Evolutionary conservation across 2,329 filamentous ascomycete genomes (phyloP).

Genomic region (Pestalotiopsis sp.): DNA sequence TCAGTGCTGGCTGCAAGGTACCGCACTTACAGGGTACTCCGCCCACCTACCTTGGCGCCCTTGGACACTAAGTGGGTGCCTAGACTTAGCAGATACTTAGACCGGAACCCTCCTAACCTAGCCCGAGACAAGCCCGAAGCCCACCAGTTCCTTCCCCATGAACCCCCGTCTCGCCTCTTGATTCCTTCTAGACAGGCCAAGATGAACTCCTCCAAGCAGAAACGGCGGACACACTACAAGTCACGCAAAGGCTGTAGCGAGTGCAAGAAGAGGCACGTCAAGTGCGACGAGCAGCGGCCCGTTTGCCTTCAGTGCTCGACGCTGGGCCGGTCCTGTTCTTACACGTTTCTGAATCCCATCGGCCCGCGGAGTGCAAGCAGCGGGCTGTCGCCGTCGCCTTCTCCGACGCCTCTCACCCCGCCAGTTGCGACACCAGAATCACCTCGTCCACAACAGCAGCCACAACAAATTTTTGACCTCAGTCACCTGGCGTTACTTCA

Average conservation of each 20-base stretch:
- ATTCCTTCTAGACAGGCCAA: not conserved
- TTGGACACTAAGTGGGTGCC: too few relatives aligned
- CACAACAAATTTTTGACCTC: conserved; percentile 31
- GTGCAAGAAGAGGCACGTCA: conserved; percentile 23
- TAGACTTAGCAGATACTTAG: too few relatives aligned
- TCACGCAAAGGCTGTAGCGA: conserved; percentile 22
- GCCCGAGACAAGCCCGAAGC: not conserved
- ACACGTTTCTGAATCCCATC: conserved; percentile 9
- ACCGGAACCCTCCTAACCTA: too few relatives aligned
- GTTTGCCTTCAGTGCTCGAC: conserved; percentile 41
- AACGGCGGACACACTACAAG: conserved; percentile 12
- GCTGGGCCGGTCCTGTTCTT: conserved; percentile 38
- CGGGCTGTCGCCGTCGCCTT: not conserved
- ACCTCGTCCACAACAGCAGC: not conserved
- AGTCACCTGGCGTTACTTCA: conserved; percentile 41
- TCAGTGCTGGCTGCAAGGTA: too few relatives aligned
- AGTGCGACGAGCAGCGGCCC: conserved; percentile 43
- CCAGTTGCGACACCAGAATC: not conserved
- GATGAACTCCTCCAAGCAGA: not conserved
- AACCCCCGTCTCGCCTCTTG: not conserved
- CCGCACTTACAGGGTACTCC: too few relatives aligned
- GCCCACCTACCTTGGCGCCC: too few relatives aligned
- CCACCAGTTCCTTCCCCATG: not conserved
- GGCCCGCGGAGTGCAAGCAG: conserved; percentile 4
- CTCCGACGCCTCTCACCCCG: not conserved